Conservation (phyloP, 2,329 filamentous ascomycete species). For the Paecilomyces sp. region DNA sequence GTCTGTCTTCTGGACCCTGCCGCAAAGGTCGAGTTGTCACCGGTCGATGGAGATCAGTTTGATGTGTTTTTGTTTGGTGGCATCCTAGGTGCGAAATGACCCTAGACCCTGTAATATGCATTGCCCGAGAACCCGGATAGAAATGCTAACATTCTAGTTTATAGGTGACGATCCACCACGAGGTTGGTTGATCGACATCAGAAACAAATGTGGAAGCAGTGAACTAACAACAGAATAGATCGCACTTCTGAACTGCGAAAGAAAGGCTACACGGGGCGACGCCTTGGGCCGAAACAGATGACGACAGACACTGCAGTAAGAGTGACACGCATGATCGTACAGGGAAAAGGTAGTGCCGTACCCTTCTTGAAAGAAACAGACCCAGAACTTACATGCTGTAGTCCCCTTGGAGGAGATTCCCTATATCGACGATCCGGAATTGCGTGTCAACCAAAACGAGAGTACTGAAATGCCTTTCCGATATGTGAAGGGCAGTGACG, state of each 20-base stretch:
- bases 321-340: constrained; percentile 82
- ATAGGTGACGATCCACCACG: constrained; percentile 86
- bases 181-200: constrained; percentile 49
- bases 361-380: neutral
- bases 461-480: constrained; percentile 97
- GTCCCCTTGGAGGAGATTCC: constrained; percentile 70
- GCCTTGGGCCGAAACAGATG: constrained; percentile 92
- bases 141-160: constrained; percentile 6
- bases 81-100: constrained; percentile 64
- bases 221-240: constrained; percentile 47
- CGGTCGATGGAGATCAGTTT: constrained; percentile 74
- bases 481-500: constrained; percentile 71
- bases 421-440: constrained; percentile 82
- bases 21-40: constrained; percentile 71
- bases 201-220: constrained; percentile 5
- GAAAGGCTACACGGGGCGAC: constrained; percentile 82
- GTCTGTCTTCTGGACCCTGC: constrained; percentile 88
- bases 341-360: constrained; percentile 63
- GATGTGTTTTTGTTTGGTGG: constrained; percentile 93
- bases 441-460: constrained; percentile 84
- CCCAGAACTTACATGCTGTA: constrained; percentile 29
- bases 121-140: neutral
- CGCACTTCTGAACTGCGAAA: constrained; percentile 91
- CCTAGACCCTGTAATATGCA: neutral
- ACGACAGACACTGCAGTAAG: constrained; percentile 95